Evolutionary conservation across 75 land plant species (phyloP).

Genomic region (Isoetes taiwanensis): DNA sequence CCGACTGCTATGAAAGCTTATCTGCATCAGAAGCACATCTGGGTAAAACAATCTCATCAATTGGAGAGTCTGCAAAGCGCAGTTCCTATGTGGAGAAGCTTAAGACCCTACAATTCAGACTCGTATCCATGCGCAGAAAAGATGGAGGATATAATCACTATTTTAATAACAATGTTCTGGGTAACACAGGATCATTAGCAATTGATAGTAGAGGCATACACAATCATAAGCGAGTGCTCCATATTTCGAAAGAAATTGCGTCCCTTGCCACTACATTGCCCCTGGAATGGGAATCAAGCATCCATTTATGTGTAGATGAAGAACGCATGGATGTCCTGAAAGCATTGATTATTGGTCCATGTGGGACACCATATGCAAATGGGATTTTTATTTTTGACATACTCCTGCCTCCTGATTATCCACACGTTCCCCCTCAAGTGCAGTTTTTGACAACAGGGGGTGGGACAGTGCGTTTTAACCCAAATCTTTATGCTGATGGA

Average conservation of each 20-base stretch:
- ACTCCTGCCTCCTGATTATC: conserved; percentile 28
- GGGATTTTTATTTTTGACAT: conserved; percentile 32
- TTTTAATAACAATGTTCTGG: conserved; percentile 15
- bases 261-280: conserved; percentile 19
- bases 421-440: conserved; percentile 27
- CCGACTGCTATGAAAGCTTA: conserved; percentile 17
- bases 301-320: conserved; percentile 28
- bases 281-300: conserved; percentile 35
- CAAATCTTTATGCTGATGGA: conserved; percentile 28
- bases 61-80: no score
- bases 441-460: conserved; percentile 37
- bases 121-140: conserved; percentile 10
- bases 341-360: conserved; percentile 27
- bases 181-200: conserved; percentile 2
- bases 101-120: conserved; percentile 17
- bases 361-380: conserved; percentile 32
- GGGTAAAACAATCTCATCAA: no score
- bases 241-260: conserved; percentile 24
- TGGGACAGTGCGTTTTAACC: conserved; percentile 34
- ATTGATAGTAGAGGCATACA: conserved; percentile 16
- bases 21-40: no score
- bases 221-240: conserved; percentile 22
- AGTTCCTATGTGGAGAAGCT: conserved; percentile 13
- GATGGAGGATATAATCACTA: conserved; percentile 13
- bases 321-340: conserved; percentile 20